A percentile compares a stretch with the other conserved stretches of the same genome.
Evolutionary conservation across 2,329 filamentous ascomycete species (phyloP).

Genomic region (Pyrenophora seminiperda): DNA sequence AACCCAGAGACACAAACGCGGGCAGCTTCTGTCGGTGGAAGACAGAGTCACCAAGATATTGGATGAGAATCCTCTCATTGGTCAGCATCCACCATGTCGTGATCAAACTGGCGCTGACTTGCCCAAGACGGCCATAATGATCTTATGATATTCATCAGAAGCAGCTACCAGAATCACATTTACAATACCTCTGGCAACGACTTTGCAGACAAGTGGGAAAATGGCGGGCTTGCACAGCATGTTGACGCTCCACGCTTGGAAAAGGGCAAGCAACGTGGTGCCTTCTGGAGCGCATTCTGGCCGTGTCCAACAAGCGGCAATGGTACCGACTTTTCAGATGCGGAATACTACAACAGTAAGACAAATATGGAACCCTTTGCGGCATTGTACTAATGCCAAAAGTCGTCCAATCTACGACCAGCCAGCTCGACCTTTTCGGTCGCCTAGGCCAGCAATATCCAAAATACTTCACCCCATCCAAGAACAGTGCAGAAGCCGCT

Average conservation of each 20-base stretch:
- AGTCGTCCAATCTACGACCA: conserved; percentile 70
- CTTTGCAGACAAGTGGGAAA: conserved; percentile 76
- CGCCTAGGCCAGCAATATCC: conserved; percentile 69
- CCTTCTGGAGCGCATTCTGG: conserved; percentile 91
- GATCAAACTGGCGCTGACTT: conserved; percentile 23
- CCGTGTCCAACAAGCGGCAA: conserved; percentile 68
- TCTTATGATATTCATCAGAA: conserved; percentile 74
- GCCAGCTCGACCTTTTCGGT: conserved; percentile 75
- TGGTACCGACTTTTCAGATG: conserved; percentile 73
- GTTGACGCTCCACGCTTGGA: conserved; percentile 79
- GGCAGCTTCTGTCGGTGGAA: conserved; percentile 27
- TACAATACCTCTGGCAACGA: conserved; percentile 60
- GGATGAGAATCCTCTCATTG: conserved; percentile 49
- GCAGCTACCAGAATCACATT: conserved; percentile 74
- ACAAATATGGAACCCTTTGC: neutral
- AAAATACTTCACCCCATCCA: conserved; percentile 68
- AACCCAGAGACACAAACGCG: neutral
- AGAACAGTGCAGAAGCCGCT: conserved; percentile 65
- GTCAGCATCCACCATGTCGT: conserved; percentile 28
- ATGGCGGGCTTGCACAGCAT: conserved; percentile 70
- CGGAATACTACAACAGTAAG: conserved; percentile 70
- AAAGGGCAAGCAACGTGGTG: conserved; percentile 74
- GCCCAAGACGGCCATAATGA: conserved; percentile 84
- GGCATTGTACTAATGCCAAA: conserved; percentile 12
- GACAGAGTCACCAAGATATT: conserved; percentile 45